phyloP scores from a whole-genome alignment of 768 basidiomycete species.

The Termitomyces sp. region DNA sequence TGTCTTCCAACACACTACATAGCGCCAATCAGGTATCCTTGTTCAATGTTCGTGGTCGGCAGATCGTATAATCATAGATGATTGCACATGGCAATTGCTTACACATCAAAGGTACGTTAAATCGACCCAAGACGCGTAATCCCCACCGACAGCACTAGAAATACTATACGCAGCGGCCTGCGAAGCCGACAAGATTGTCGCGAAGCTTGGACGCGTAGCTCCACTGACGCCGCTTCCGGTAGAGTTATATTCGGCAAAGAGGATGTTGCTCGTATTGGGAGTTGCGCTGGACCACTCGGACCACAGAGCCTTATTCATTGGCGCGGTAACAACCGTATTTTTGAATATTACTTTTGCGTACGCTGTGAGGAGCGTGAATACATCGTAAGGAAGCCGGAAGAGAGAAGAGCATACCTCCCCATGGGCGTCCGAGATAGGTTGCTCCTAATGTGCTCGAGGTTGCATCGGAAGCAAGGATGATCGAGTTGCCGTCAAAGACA shows the following conservation, averaged over 20 bases:
- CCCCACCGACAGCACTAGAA: conserved; percentile 43
- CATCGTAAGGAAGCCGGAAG: background rate
- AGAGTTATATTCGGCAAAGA: conserved; percentile 10
- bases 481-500: conserved; percentile 42
- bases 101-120: conserved; percentile 24
- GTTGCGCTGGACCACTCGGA: conserved; percentile 7
- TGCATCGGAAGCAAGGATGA: conserved; percentile 31
- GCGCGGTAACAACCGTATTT: conserved; percentile 37
- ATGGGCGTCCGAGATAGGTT: conserved; percentile 43
- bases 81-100: background rate
- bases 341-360: conserved; percentile 49
- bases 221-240: conserved; percentile 5
- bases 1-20: too few relatives aligned
- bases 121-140: conserved; percentile 46
- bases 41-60: too few relatives aligned
- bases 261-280: conserved; percentile 4
- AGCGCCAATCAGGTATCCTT: too few relatives aligned
- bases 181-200: conserved; percentile 32
- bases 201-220: conserved; percentile 32
- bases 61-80: too few relatives aligned
- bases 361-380: conserved; percentile 21
- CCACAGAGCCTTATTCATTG: conserved; percentile 33
- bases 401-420: conserved; percentile 32
- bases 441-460: conserved; percentile 6
- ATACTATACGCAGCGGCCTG: conserved; percentile 38